phyloP scores from a whole-genome alignment of 2,329 filamentous ascomycete species.

The Xylaria sp. region DNA sequence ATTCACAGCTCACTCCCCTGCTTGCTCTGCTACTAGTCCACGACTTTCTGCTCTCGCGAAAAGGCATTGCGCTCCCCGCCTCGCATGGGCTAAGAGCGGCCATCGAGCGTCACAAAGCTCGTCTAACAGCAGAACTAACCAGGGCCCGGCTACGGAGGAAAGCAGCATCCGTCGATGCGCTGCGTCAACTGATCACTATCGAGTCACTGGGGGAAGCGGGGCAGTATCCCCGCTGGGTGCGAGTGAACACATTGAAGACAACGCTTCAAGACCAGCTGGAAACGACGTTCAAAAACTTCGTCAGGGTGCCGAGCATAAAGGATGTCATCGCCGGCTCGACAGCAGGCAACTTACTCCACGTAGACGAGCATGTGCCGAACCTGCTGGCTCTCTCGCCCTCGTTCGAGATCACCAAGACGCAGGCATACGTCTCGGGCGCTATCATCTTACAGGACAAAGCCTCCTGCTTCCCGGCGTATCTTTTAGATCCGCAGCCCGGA shows the following conservation, averaged over 20 bases:
- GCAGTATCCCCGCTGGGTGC: conserved; percentile 86
- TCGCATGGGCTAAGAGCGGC: conserved; percentile 80
- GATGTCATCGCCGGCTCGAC: conserved; percentile 60
- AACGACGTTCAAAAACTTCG: conserved; percentile 76
- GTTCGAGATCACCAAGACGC: conserved; percentile 75
- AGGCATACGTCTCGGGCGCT: conserved; percentile 78
- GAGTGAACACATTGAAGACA: conserved; percentile 82
- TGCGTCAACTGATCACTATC: conserved; percentile 68
- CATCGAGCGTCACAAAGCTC: conserved; percentile 82
- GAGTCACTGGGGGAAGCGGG: conserved; percentile 60
- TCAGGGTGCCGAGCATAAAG: conserved; percentile 63
- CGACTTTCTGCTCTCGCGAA: conserved; percentile 83
- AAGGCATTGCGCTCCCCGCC: conserved; percentile 82
- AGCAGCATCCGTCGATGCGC: conserved; percentile 72
- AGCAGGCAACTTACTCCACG: conserved; percentile 64
- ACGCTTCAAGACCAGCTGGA: conserved; percentile 76
- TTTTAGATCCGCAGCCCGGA: conserved; percentile 74
- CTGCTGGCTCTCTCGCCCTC: conserved; percentile 80
- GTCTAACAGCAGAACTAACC: conserved; percentile 83
- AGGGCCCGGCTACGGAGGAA: conserved; percentile 79
- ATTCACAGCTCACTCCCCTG: conserved; percentile 76
- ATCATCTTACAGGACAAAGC: conserved; percentile 97
- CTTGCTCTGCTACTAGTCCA: conserved; percentile 86
- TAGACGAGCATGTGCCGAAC: conserved; percentile 86
- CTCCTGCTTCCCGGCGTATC: conserved; percentile 93